phyloP scores from a whole-genome alignment of 139 green algal genomes.

The Monoraphidium neglectum region DNA sequence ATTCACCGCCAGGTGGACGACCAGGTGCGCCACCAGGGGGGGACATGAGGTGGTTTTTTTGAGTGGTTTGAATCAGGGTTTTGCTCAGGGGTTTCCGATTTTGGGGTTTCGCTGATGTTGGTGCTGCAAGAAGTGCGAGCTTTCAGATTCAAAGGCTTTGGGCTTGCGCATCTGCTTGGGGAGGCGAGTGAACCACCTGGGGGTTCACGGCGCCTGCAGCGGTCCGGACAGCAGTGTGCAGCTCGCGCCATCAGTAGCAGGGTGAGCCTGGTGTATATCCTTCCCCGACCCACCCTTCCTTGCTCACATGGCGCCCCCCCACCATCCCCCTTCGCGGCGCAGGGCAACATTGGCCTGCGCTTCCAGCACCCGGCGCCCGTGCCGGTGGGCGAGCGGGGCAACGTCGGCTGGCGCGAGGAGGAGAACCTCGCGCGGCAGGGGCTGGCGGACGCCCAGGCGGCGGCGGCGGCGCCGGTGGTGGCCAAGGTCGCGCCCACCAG shows the following conservation, averaged over 20 bases:
- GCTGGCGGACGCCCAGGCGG: constrained; percentile 19
- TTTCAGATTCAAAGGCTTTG: too few relatives aligned
- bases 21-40: background rate
- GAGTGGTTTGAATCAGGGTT: background rate
- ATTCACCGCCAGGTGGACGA: constrained; percentile 49
- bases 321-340: too few relatives aligned
- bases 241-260: too few relatives aligned
- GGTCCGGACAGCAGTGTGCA: too few relatives aligned
- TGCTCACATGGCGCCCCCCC: too few relatives aligned
- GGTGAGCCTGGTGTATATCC: too few relatives aligned
- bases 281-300: too few relatives aligned
- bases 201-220: too few relatives aligned
- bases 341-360: constrained; percentile 59
- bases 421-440: constrained; percentile 53
- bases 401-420: constrained; percentile 71
- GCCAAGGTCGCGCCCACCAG: constrained; percentile 5
- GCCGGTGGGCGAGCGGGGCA: constrained; percentile 53
- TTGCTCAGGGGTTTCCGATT: background rate
- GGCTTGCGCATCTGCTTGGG: too few relatives aligned
- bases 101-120: background rate
- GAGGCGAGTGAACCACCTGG: too few relatives aligned
- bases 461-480: constrained; percentile 4
- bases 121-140: too few relatives aligned
- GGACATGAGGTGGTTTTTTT: background rate
- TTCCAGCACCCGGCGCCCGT: constrained; percentile 89